phyloP scores from a whole-genome alignment of 2,329 filamentous ascomycete genomes.

The Clonostachys byssicola region DNA sequence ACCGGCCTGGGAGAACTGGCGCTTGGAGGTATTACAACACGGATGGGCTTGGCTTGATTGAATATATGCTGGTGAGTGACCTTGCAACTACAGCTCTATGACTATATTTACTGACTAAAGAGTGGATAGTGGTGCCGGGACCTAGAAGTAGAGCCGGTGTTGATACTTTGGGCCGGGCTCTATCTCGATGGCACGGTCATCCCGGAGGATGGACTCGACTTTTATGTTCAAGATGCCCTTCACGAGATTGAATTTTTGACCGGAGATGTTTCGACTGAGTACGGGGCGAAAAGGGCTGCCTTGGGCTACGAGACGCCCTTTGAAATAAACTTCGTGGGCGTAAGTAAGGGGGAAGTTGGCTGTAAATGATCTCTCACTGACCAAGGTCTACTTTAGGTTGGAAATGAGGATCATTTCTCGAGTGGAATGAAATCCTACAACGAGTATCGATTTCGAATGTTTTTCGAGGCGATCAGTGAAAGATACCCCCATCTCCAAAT shows the following conservation, averaged over 20 bases:
- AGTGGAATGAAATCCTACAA: conserved; percentile 21
- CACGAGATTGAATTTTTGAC: conserved; percentile 49
- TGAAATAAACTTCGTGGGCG: conserved; percentile 42
- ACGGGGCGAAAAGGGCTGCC: conserved; percentile 39
- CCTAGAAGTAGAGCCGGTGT: not conserved
- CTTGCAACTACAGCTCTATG: not conserved
- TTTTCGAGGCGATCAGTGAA: conserved; percentile 38
- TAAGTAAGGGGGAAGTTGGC: conserved; percentile 10
- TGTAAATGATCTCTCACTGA: not conserved
- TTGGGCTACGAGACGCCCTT: conserved; percentile 46
- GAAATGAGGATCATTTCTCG: conserved; percentile 46
- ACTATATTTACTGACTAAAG: not conserved
- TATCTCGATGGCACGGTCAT: conserved; percentile 29
- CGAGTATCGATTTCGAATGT: conserved; percentile 35
- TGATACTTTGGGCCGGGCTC: conserved; percentile 1
- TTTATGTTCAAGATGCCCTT: conserved; percentile 40
- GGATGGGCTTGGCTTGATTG: conserved; percentile 44
- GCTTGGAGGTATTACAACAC: conserved; percentile 37
- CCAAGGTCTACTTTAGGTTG: conserved; percentile 7
- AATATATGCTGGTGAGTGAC: conserved; percentile 32
- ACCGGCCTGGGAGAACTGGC: conserved; percentile 26
- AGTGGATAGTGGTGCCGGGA: not conserved
- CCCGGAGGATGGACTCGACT: conserved; percentile 32
- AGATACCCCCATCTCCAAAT: conserved; percentile 34
- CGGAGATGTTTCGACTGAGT: conserved; percentile 34